phyloP scores from a whole-genome alignment of 768 basidiomycete species.

The Phanerochaete sordida region DNA sequence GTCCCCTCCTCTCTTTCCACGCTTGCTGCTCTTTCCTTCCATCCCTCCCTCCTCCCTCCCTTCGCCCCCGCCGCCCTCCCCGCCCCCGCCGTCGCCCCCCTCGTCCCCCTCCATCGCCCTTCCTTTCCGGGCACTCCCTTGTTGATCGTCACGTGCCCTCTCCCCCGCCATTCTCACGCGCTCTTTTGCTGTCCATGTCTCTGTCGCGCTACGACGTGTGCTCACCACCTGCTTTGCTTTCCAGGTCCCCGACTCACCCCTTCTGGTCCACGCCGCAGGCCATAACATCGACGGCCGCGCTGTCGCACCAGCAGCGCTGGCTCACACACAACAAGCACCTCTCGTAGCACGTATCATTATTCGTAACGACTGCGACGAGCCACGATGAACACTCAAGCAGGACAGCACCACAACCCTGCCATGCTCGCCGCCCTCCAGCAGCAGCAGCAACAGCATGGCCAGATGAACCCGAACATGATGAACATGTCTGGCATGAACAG shows the following conservation, averaged over 20 bases:
- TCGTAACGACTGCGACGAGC: not conserved
- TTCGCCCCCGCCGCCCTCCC: not conserved
- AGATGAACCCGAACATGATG: conserved; percentile 10
- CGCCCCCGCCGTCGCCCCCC: not conserved
- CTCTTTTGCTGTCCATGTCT: not conserved
- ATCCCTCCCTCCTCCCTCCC: not conserved
- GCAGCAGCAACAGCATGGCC: conserved; percentile 12
- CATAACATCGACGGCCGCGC: not conserved
- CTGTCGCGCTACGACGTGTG: not conserved
- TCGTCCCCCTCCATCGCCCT: not conserved
- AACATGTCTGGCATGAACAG: conserved; percentile 13
- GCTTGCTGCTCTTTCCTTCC: not conserved
- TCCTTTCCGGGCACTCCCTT: not conserved
- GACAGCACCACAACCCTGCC: conserved; percentile 8
- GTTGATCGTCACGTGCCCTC: conserved; percentile 11
- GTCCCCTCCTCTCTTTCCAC: not conserved
- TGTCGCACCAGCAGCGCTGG: not conserved
- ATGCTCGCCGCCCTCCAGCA: conserved; percentile 10
- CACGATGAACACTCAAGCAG: conserved; percentile 12
- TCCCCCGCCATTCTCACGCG: conserved; percentile 2
- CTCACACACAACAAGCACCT: not conserved
- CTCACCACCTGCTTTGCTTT: not conserved
- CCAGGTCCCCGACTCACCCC: not conserved
- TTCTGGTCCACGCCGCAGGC: not conserved
- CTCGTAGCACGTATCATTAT: not conserved